phyloP scores from a whole-genome alignment of 2,329 filamentous ascomycete species.

The Seiridium unicorne region DNA sequence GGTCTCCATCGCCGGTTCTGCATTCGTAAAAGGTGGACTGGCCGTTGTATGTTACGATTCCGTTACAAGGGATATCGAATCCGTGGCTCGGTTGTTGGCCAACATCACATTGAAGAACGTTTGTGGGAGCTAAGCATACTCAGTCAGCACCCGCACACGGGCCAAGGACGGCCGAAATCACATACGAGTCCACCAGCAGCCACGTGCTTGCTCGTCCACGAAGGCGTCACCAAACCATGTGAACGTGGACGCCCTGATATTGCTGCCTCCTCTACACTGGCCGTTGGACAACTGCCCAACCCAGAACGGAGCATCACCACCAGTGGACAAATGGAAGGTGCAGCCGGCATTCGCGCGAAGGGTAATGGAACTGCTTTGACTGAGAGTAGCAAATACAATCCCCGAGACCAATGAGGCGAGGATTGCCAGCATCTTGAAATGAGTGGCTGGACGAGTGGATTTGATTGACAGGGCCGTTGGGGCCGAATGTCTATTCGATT shows the following conservation, averaged over 20 bases:
- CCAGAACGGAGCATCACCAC: slow-evolving; percentile 39
- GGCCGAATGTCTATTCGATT: background rate
- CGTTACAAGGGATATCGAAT: slow-evolving; percentile 54
- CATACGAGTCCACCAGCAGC: slow-evolving; percentile 63
- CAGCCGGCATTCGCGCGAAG: slow-evolving; percentile 43
- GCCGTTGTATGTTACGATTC: slow-evolving; percentile 49
- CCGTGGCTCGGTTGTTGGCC: slow-evolving; percentile 50
- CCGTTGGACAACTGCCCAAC: slow-evolving; percentile 62
- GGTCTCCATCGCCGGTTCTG: slow-evolving; percentile 50
- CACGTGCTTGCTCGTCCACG: slow-evolving; percentile 53
- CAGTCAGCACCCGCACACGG: slow-evolving; percentile 1
- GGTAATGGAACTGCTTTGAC: slow-evolving; percentile 28
- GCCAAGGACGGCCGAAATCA: slow-evolving; percentile 9
- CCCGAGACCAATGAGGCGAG: slow-evolving; percentile 16
- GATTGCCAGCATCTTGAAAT: slow-evolving; percentile 20
- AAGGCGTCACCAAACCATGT: slow-evolving; percentile 55
- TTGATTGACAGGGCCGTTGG: slow-evolving; percentile 6
- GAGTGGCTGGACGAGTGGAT: slow-evolving; percentile 7
- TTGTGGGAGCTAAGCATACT: slow-evolving; percentile 44
- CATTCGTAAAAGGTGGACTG: slow-evolving; percentile 59
- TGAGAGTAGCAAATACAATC: slow-evolving; percentile 4
- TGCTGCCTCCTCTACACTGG: slow-evolving; percentile 57
- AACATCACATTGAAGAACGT: slow-evolving; percentile 60
- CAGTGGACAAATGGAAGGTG: slow-evolving; percentile 52
- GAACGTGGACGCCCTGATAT: slow-evolving; percentile 45